Evolutionary conservation across 1,284 basidiomycete genomes (phyloP).

Genomic region (Meira nashicola): DNA sequence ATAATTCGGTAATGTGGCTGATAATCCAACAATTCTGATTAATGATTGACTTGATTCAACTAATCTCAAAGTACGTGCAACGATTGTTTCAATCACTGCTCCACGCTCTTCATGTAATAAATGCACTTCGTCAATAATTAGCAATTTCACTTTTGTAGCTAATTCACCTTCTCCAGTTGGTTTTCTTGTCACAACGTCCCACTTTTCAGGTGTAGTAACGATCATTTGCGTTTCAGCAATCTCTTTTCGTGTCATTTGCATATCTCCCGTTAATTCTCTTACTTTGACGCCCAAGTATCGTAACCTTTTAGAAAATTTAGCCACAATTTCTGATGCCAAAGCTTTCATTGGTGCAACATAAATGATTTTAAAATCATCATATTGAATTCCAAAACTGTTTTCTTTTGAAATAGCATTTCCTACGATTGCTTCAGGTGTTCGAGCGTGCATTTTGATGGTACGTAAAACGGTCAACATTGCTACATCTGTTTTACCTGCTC

Average conservation of each 20-base stretch:
- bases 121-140: constrained; percentile 98
- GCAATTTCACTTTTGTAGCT: constrained; percentile 74
- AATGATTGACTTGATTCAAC: constrained; percentile 93
- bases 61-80: constrained; percentile 88
- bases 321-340: constrained; percentile 87
- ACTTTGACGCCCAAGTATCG: constrained; percentile 83
- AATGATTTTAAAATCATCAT: constrained; percentile 77
- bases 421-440: constrained; percentile 6
- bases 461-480: constrained; percentile 91
- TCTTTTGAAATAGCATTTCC: constrained; percentile 53
- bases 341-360: constrained; percentile 99
- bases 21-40: constrained; percentile 97
- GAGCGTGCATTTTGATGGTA: constrained; percentile 71
- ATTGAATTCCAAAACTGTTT: constrained; percentile 49
- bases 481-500: constrained; percentile 90
- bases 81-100: constrained; percentile 96
- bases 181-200: constrained; percentile 98
- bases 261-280: constrained; percentile 94
- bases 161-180: constrained; percentile 94
- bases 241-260: constrained; percentile 92
- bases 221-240: constrained; percentile 96
- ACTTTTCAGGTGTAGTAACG: constrained; percentile 98
- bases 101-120: constrained; percentile 95
- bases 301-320: constrained; percentile 85
- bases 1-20: constrained; percentile 96